A percentile compares a stretch with the other conserved stretches of the same genome.
These are phyloP conservation scores for Leccinum rimulosum DNA, from an alignment of 768 basidiomycete genomes.

Conservation along the genomic window DNA sequence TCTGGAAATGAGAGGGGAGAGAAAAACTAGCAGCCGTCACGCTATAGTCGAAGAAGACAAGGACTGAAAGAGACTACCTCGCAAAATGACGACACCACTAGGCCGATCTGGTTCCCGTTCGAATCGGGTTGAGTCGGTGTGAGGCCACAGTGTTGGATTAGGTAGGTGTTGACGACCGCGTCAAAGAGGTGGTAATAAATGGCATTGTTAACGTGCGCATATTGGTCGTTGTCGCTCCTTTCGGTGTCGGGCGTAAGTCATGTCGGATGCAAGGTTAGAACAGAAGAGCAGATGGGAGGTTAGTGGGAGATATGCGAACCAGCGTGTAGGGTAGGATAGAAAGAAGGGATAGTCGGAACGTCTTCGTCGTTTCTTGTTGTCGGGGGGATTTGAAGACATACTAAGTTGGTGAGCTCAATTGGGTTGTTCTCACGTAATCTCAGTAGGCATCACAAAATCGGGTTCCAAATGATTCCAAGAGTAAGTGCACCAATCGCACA, in stretches of 20 bases:
- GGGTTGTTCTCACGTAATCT: too few species aligned
- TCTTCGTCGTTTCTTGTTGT: constrained; percentile 37
- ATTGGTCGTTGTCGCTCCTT: constrained; percentile 89
- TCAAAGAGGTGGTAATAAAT: constrained; percentile 83
- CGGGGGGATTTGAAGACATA: not conserved
- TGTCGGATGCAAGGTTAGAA: constrained; percentile 8
- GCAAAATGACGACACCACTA: constrained; percentile 77
- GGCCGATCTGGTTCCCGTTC: constrained; percentile 50
- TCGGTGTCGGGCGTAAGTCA: not conserved
- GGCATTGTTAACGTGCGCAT: constrained; percentile 78
- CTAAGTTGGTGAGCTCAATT: too few species aligned
- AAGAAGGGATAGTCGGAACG: constrained; percentile 59
- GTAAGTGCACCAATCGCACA: not conserved
- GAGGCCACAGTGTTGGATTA: constrained; percentile 61
- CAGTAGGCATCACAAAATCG: too few species aligned
- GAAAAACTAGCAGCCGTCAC: constrained; percentile 52
- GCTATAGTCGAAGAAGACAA: not conserved
- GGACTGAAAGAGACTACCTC: constrained; percentile 38
- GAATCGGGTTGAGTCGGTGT: constrained; percentile 42
- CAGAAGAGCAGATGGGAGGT: not conserved
- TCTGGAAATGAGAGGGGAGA: constrained; percentile 72
- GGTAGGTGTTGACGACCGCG: constrained; percentile 77
- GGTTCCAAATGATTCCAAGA: too few species aligned
- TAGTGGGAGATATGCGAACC: constrained; percentile 38
- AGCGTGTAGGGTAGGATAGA: constrained; percentile 65